Evolutionary conservation across 129 eudicot species (phyloP).

Genomic region (Tanacetum coccineum): DNA sequence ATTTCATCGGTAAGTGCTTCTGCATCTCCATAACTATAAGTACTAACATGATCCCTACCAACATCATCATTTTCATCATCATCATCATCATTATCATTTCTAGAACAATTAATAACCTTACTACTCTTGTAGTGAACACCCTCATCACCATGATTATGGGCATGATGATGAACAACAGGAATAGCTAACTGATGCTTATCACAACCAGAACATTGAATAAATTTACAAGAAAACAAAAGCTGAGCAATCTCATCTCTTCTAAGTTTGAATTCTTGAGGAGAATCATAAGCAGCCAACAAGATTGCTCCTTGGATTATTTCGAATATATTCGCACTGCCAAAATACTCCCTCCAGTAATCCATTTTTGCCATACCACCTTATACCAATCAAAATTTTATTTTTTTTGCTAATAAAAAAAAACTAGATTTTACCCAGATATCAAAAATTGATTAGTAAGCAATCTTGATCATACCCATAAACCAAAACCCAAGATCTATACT

Average conservation of each 20-base stretch:
- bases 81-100: too few relatives aligned
- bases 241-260: constrained; percentile 77
- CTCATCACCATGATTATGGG: background rate
- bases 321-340: constrained; percentile 57
- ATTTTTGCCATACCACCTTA: constrained; percentile 34
- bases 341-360: constrained; percentile 79
- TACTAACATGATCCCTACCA: constrained; percentile 43
- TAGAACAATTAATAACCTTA: constrained; percentile 30
- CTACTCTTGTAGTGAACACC: constrained; percentile 24
- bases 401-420: background rate
- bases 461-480: constrained; percentile 19
- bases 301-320: constrained; percentile 71
- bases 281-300: constrained; percentile 82
- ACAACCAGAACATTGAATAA: constrained; percentile 63
- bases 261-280: constrained; percentile 58
- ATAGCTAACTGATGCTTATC: constrained; percentile 46
- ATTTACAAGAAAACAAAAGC: constrained; percentile 55
- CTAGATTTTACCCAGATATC: constrained; percentile 3
- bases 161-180: constrained; percentile 19
- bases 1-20: constrained; percentile 89
- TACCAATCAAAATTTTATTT: too few relatives aligned
- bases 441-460: constrained; percentile 6
- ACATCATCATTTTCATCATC: constrained; percentile 26
- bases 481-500: constrained; percentile 1
- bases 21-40: constrained; percentile 66